phyloP scores from a whole-genome alignment of 2,329 filamentous ascomycete genomes.

The Stachybotrys chlorohalonatus region DNA sequence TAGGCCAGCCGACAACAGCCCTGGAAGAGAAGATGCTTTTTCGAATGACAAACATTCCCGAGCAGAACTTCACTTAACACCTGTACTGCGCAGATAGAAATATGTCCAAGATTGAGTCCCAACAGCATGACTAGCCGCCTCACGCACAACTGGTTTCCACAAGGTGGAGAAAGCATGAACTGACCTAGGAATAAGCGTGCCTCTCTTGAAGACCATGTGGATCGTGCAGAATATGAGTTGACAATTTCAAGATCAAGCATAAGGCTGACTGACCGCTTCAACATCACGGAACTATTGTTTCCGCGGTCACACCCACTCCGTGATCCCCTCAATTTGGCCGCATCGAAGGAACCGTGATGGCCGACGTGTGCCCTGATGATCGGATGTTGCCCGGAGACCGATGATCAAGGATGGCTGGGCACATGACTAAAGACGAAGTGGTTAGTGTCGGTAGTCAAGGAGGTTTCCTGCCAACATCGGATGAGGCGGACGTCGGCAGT shows the following conservation, averaged over 20 bases:
- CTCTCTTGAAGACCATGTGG: neutral
- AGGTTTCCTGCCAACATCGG: neutral
- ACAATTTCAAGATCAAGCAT: constrained; percentile 4
- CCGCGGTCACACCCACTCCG: neutral
- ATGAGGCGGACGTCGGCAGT: neutral
- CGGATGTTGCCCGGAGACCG: neutral
- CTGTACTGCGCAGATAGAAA: no score
- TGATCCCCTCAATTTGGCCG: neutral
- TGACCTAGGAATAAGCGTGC: neutral
- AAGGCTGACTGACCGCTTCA: constrained; percentile 19
- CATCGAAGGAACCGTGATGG: neutral
- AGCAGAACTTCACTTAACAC: neutral
- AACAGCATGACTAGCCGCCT: neutral
- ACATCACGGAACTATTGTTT: constrained; percentile 10
- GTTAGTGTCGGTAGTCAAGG: neutral
- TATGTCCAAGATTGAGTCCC: no score
- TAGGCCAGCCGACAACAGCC: no score
- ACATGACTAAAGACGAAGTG: neutral
- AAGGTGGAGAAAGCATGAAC: neutral
- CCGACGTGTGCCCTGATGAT: neutral
- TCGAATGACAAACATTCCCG: neutral
- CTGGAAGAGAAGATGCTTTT: no score
- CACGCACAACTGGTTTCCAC: neutral
- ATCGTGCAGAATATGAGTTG: neutral
- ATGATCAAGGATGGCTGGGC: neutral